Conservation (phyloP, 495 filamentous ascomycete species). For the Talaromyces nanjingensis region DNA sequence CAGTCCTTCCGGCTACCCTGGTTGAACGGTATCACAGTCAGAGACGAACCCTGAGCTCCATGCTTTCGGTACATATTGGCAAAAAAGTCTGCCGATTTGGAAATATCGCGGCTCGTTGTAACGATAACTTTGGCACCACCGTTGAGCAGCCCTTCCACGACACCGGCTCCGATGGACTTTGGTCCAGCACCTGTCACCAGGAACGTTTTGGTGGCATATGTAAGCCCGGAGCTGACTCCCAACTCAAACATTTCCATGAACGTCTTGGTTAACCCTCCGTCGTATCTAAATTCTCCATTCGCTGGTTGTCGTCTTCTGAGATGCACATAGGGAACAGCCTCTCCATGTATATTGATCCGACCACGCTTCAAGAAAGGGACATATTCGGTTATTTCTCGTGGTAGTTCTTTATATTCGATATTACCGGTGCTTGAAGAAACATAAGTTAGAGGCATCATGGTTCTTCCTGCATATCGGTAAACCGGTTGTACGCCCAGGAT, state of each 20-base stretch:
- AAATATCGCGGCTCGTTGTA: conserved; percentile 91
- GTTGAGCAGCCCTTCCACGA: conserved; percentile 90
- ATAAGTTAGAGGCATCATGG: background rate
- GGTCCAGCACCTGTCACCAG: conserved; percentile 74
- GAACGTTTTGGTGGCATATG: background rate
- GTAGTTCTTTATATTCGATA: background rate
- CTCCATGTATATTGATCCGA: conserved; percentile 44
- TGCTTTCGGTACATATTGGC: conserved; percentile 95
- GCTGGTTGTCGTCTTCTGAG: background rate
- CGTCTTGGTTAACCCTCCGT: background rate
- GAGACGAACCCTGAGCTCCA: conserved; percentile 86
- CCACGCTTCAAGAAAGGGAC: background rate
- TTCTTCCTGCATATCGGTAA: background rate
- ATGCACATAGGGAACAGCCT: background rate
- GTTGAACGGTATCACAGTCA: conserved; percentile 98
- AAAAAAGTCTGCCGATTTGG: conserved; percentile 96
- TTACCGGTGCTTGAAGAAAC: background rate
- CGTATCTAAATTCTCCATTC: conserved; percentile 2
- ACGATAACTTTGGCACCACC: conserved; percentile 94
- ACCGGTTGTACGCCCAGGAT: background rate
- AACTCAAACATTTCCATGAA: background rate
- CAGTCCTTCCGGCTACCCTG: conserved; percentile 97
- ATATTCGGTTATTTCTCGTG: background rate
- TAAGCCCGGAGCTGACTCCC: background rate
- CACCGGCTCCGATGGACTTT: conserved; percentile 94